These are phyloP conservation scores for Barnettozyma populi DNA, from an alignment of 805 yeast species.

Conservation along the genomic window DNA sequence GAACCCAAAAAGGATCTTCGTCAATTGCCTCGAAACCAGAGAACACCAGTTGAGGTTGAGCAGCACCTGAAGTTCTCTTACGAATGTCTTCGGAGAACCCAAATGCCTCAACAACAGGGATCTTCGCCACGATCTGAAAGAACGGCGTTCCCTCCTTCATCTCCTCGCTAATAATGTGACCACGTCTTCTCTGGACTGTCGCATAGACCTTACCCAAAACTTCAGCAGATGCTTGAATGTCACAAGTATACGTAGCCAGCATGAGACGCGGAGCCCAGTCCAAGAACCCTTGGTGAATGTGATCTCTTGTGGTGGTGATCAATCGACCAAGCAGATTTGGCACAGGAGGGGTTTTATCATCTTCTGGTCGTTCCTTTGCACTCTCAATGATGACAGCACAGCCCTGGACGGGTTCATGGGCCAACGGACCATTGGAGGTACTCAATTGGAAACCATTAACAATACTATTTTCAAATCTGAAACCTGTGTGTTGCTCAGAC, in stretches of 20 bases:
- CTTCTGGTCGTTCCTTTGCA: constrained; percentile 29
- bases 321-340: constrained; percentile 63
- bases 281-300: constrained; percentile 63
- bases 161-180: constrained; percentile 82
- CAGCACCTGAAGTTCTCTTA: constrained; percentile 92
- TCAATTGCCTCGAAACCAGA: constrained; percentile 83
- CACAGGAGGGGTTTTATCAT: constrained; percentile 24
- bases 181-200: constrained; percentile 85
- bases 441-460: constrained; percentile 84
- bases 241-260: constrained; percentile 92
- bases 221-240: constrained; percentile 91
- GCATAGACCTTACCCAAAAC: constrained; percentile 94
- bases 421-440: constrained; percentile 78
- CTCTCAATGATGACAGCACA: constrained; percentile 47
- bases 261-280: constrained; percentile 85
- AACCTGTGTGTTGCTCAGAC: constrained; percentile 10
- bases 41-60: constrained; percentile 91
- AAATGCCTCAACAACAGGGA: constrained; percentile 94
- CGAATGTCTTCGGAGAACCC: constrained; percentile 95
- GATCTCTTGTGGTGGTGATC: constrained; percentile 65
- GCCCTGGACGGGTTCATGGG: constrained; percentile 85
- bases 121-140: constrained; percentile 74
- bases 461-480: constrained; percentile 55
- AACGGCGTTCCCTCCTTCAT: constrained; percentile 98
- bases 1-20: constrained; percentile 98